Base-by-base conservation (phyloP, 495 filamentous ascomycete species). In the Hypoxylon trugodes region DNA sequence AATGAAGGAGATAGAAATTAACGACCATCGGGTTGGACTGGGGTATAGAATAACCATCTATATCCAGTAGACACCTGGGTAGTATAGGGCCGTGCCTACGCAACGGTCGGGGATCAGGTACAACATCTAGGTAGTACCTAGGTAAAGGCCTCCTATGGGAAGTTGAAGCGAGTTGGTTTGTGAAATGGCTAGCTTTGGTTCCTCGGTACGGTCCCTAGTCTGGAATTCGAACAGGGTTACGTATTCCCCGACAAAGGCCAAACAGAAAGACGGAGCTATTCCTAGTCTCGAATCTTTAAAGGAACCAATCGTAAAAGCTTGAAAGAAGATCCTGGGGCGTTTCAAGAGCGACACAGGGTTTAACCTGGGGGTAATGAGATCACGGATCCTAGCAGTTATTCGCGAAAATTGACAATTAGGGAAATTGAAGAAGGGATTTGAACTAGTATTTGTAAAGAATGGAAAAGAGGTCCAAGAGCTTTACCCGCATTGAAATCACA, bases 321-420 rank as follows among this genome's bases (percentile, higher is more conserved):
- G 26, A 25, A 56, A n/a, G 38, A 45, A 60, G 19, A 56, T 45
- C 36, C 32, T 24, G 52, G 32, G 9, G 40, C 19, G 63, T 66
- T 66, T 66, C 63, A 58, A 66, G 63, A 66, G 45, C 63, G 18
- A 26, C 63, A 13, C 57, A 61, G 57, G 63, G 63, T 58, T 52
- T 28, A 66, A 33, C 19, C 48, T 55, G 32, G 45, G 33, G 26
- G 54, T 46, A 24, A 38, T n/a, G n/a, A 41, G 49, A 51, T 54
- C 19, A 54, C 1, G 32, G 41, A 61, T 47, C 43, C 46, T 60
- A 26, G 55, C n/a, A 33, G 36, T n/a, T 4, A 18, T 53, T 18
- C 12, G 21, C 12, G 46, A 22, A 33, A 38, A 28, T 28, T 19
- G 32, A 36, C 33, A 36, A n/a, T n/a, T 43, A 10, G 32, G 7